A percentile compares a stretch with the other conserved stretches of the same genome.
phyloP scores from a whole-genome alignment of 257 asterid species.

The Striga asiatica region DNA sequence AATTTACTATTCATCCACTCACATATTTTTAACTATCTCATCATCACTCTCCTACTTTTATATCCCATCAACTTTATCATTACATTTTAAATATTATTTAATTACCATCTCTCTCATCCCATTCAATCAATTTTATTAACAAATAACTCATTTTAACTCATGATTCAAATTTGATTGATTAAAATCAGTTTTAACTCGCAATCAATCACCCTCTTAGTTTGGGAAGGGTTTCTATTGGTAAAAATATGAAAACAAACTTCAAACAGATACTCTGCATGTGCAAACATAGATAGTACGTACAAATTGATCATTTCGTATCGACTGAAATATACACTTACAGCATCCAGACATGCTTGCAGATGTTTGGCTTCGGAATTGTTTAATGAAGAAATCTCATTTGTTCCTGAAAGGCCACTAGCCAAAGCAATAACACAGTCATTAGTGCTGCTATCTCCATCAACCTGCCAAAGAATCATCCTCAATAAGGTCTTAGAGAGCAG shows the following conservation, averaged over 20 bases:
- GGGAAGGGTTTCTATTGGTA: neutral
- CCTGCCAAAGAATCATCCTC: constrained; percentile 41
- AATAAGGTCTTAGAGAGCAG: constrained; percentile 1
- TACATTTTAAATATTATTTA: too few relatives aligned
- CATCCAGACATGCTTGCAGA: constrained; percentile 87
- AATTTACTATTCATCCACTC: too few relatives aligned
- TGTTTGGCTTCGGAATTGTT: constrained; percentile 59
- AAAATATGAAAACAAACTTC: constrained; percentile 1
- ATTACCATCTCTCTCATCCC: too few relatives aligned
- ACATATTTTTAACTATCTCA: too few relatives aligned
- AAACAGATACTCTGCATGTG: constrained; percentile 3
- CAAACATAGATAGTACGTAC: neutral
- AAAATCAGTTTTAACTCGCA: too few relatives aligned
- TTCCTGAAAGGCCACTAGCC: constrained; percentile 97
- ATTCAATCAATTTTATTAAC: too few relatives aligned
- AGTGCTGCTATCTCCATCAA: constrained; percentile 93
- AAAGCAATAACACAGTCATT: constrained; percentile 94
- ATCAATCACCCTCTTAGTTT: too few relatives aligned
- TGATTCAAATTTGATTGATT: too few relatives aligned
- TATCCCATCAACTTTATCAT: too few relatives aligned
- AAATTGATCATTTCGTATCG: neutral
- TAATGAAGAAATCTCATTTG: constrained; percentile 57
- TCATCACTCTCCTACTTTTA: too few relatives aligned
- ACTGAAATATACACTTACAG: constrained; percentile 41
- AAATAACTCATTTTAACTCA: too few relatives aligned